Conservation (phyloP, 352 stramenopile species). For the Lagenidium sp. region DNA sequence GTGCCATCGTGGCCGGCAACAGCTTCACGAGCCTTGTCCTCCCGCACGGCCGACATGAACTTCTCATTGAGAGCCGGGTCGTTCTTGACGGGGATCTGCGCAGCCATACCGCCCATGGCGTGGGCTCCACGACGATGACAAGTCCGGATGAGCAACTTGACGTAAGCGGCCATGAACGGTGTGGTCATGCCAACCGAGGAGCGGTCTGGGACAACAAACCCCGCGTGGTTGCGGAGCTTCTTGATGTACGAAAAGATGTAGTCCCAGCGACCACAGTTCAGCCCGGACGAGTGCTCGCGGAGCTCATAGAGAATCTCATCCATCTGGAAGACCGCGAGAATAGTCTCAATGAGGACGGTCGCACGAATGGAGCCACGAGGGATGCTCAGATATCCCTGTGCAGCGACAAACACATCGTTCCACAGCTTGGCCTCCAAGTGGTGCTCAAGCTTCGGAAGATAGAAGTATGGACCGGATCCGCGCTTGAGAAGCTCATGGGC, state of each 20-base stretch:
- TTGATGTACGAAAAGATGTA: slow-evolving; percentile 99
- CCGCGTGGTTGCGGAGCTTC: slow-evolving; percentile 87
- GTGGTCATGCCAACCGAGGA: slow-evolving; percentile 91
- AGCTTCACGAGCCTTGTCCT: slow-evolving; percentile 90
- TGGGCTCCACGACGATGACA: slow-evolving; percentile 94
- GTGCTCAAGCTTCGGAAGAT: slow-evolving; percentile 94
- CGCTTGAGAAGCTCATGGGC: slow-evolving; percentile 76
- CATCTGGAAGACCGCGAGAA: slow-evolving; percentile 96
- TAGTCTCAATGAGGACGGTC: slow-evolving; percentile 96
- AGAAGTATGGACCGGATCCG: slow-evolving; percentile 91
- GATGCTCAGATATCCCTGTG: slow-evolving; percentile 89
- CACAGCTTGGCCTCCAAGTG: slow-evolving; percentile 94
- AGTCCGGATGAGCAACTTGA: slow-evolving; percentile 91
- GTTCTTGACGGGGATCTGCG: slow-evolving; percentile 94
- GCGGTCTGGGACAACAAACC: slow-evolving; percentile 91
- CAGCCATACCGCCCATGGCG: slow-evolving; percentile 97
- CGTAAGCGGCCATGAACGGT: slow-evolving; percentile 93
- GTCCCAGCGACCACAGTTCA: slow-evolving; percentile 97
- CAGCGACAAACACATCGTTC: slow-evolving; percentile 95
- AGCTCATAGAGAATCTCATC: slow-evolving; percentile 96
- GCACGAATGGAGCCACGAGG: slow-evolving; percentile 88
- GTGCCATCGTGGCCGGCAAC: slow-evolving; percentile 92
- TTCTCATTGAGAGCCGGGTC: slow-evolving; percentile 84
- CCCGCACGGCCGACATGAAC: slow-evolving; percentile 82
- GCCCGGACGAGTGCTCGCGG: slow-evolving; percentile 90